Evolutionary conservation across 805 yeast genomes (phyloP).

Genomic region (Blastobotrys attinorum): DNA sequence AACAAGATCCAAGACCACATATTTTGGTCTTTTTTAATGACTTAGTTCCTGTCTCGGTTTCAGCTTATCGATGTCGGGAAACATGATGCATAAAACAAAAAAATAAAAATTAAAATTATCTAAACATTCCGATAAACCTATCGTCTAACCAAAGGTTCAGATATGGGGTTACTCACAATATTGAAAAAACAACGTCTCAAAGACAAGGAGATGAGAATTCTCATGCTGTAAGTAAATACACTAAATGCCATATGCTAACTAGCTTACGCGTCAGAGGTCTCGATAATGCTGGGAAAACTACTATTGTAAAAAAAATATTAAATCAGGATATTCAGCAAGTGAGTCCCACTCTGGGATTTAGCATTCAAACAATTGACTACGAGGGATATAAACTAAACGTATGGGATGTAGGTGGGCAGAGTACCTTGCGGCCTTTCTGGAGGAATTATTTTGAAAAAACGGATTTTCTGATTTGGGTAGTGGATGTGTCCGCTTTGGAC

Average conservation of each 20-base stretch:
- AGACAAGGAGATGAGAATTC: conserved; percentile 66
- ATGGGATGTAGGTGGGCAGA: conserved; percentile 90
- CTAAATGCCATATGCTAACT: background rate
- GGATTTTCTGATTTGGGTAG: conserved; percentile 77
- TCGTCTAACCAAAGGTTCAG: background rate
- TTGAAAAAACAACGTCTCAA: conserved; percentile 76
- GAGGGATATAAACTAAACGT: conserved; percentile 30
- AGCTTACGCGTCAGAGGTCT: too few relatives aligned
- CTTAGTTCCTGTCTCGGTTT: too few relatives aligned
- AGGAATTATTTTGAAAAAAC: conserved; percentile 82
- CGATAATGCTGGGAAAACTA: conserved; percentile 88
- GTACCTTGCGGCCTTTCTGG: conserved; percentile 81
- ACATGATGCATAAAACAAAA: background rate
- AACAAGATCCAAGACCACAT: too few relatives aligned
- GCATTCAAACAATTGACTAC: conserved; percentile 51
- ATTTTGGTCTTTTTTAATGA: too few relatives aligned
- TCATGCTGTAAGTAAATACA: conserved; percentile 40
- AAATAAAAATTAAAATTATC: background rate
- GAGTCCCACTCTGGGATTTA: conserved; percentile 88
- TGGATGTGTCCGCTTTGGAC: conserved; percentile 56
- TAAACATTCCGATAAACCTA: background rate
- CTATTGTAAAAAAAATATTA: conserved; percentile 57
- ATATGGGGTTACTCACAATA: conserved; percentile 75
- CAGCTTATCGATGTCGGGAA: background rate
- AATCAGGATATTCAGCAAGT: conserved; percentile 44